Percentiles rank a stretch among this genome's conserved stretches.
phyloP scores from a whole-genome alignment of 208 protist species.

The Trypanosoma scelopori region DNA sequence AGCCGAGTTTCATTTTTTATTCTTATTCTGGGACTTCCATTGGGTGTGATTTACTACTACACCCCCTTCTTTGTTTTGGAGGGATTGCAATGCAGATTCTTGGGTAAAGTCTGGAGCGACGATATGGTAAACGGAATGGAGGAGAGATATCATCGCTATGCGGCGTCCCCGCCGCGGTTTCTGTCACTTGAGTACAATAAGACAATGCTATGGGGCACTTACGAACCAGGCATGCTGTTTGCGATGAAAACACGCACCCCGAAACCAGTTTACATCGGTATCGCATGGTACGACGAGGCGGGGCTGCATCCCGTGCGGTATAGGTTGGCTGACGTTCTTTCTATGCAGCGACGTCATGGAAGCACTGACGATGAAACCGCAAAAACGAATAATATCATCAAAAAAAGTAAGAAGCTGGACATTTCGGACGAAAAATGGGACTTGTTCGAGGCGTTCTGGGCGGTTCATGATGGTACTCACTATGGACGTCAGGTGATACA shows the following conservation, averaged over 20 bases:
- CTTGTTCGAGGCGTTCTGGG: slow-evolving; percentile 47
- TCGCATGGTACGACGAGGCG: slow-evolving; percentile 81
- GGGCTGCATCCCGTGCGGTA: slow-evolving; percentile 59
- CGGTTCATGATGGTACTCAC: slow-evolving; percentile 74
- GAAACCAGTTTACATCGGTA: slow-evolving; percentile 64
- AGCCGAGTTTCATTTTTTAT: slow-evolving; percentile 57
- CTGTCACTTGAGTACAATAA: slow-evolving; percentile 66
- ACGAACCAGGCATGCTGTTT: slow-evolving; percentile 82
- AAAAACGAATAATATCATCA: too few species aligned
- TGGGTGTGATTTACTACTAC: slow-evolving; percentile 45
- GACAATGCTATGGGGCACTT: slow-evolving; percentile 81
- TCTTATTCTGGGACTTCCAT: slow-evolving; percentile 54
- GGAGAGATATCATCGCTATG: slow-evolving; percentile 57
- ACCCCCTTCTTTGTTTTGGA: slow-evolving; percentile 87
- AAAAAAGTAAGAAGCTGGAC: background rate
- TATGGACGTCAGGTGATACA: slow-evolving; percentile 69
- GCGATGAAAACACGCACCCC: slow-evolving; percentile 70
- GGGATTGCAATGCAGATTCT: slow-evolving; percentile 59
- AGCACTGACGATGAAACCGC: slow-evolving; percentile 30
- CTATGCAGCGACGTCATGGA: slow-evolving; percentile 41
- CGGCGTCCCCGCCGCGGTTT: slow-evolving; percentile 63
- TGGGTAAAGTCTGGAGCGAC: slow-evolving; percentile 58
- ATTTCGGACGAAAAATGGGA: slow-evolving; percentile 33
- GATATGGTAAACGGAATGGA: slow-evolving; percentile 45
- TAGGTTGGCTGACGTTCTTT: slow-evolving; percentile 63